Base-by-base conservation (phyloP, 2,329 filamentous ascomycete genomes). In the Monosporascus cannonballus region DNA sequence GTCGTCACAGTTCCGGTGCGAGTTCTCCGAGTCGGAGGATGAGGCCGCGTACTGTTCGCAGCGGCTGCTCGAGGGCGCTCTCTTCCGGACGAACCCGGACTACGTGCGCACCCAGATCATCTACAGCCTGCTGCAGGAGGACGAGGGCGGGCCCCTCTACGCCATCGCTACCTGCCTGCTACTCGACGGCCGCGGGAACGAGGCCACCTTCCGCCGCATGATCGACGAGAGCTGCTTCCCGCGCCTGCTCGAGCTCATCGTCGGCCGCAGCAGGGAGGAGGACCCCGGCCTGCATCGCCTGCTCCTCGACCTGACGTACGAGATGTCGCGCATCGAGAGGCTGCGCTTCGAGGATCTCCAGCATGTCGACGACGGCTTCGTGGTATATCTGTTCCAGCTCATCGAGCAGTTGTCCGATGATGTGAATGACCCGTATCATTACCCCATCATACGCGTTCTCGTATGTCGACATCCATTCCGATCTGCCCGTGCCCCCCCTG, bases 41-140 rank as follows among this genome's bases (percentile, higher is more conserved):
- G 89, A 95, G 64, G 78, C 96, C 53, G 84, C 85, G 24, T 83
- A 78, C 62, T 97, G 92, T 74, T 87, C 88, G 54, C 87, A 89
- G 69, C 84, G 84, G 68, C 80, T 99, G 38, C 76, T 95, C 53
- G 78, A 86, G 50, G 91, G 91, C 67, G 73, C 75, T 18, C 76
- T 97, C 45, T 99, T 95, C 69, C 71, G 73, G 25, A 71, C 78
- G 15, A 86, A 96, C 69, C 81, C 83, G 60, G 86, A 90, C 53
- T 97, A 99, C 71, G 89, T 97, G 57, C 89, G 93, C 57, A 88
- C 84, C 45, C 94, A 97, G 73, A 90, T 99, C 64, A 84, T 97
- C 59, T 91, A 96, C 71, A 92, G 90, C 68, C 77, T 99, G 50
- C 74, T 96, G 59, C 79, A 96, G 78, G 94, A 97, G 72, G 92